A percentile compares a stretch with the other conserved stretches of the same genome.
These are phyloP conservation scores for Kwoniella pini DNA, from an alignment of 768 basidiomycete genomes.

Conservation along the genomic window DNA sequence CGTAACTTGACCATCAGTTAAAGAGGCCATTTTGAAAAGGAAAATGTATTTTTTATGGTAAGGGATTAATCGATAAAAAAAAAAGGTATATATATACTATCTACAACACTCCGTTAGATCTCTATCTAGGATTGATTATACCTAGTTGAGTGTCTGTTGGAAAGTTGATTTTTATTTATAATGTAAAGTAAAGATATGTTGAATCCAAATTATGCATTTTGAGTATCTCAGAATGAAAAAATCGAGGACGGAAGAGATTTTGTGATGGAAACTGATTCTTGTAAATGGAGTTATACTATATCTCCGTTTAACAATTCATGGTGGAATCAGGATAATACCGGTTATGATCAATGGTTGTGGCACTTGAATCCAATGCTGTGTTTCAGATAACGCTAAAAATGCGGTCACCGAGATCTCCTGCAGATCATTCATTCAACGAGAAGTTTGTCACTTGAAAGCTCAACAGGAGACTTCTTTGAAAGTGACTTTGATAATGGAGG, in stretches of 20 bases:
- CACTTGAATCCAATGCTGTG: too few relatives aligned
- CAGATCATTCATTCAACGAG: too few relatives aligned
- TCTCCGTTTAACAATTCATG: too few relatives aligned
- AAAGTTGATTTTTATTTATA: constrained; percentile 1
- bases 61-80: neutral
- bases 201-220: too few relatives aligned
- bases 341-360: too few relatives aligned
- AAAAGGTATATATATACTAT: neutral
- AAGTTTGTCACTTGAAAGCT: too few relatives aligned
- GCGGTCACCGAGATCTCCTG: neutral
- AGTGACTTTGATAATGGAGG: too few relatives aligned
- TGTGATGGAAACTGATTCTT: neutral
- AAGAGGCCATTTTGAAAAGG: constrained; percentile 19
- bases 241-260: neutral
- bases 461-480: too few relatives aligned
- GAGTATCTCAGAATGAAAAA: neutral
- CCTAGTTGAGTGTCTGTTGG: constrained; percentile 9
- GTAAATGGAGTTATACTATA: neutral
- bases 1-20: constrained; percentile 42
- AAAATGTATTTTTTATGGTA: neutral
- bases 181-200: too few relatives aligned
- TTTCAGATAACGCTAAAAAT: neutral
- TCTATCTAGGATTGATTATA: constrained; percentile 4
- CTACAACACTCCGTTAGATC: constrained; percentile 10
- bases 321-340: too few relatives aligned